Evolutionary conservation across 225 moss, liverwort and hornwort species (phyloP).

Genomic region (Polytrichum commune): DNA sequence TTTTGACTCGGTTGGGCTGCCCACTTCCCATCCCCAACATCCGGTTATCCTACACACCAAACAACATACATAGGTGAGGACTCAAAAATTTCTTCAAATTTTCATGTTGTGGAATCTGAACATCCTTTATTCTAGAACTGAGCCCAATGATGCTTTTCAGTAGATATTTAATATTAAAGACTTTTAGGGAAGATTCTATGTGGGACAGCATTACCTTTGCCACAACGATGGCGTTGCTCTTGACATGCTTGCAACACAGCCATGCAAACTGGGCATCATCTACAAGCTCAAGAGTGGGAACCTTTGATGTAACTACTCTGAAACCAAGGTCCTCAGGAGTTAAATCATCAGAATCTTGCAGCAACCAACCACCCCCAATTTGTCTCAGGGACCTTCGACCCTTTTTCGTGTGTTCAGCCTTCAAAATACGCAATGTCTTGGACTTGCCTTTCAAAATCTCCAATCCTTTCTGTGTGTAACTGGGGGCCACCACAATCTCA

Average conservation of each 20-base stretch:
- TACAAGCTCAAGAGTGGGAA: constrained; percentile 72
- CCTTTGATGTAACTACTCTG: constrained; percentile 61
- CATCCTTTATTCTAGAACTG: not conserved
- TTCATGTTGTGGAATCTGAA: not conserved
- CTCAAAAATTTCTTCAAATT: no score
- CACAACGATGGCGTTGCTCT: constrained; percentile 95
- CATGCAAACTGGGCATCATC: constrained; percentile 93
- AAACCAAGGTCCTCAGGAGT: constrained; percentile 80
- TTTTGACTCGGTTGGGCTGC: constrained; percentile 95
- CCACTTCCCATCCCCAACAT: constrained; percentile 99
- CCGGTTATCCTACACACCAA: constrained; percentile 60
- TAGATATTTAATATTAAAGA: not conserved
- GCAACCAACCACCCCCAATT: constrained; percentile 90
- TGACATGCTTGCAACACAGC: constrained; percentile 98
- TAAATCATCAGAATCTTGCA: constrained; percentile 88
- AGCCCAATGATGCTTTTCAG: no score
- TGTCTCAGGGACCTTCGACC: constrained; percentile 83
- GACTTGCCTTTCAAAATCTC: constrained; percentile 95
- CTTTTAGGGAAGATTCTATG: not conserved
- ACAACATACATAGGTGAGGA: no score
- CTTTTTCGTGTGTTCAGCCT: constrained; percentile 69
- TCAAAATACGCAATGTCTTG: constrained; percentile 82
- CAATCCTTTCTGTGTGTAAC: constrained; percentile 74
- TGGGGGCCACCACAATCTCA: constrained; percentile 92
- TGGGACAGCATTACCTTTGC: constrained; percentile 56